These are phyloP conservation scores for Rauvolfia tetraphylla DNA, from an alignment of 257 asterid genomes.

Conservation along the genomic window DNA sequence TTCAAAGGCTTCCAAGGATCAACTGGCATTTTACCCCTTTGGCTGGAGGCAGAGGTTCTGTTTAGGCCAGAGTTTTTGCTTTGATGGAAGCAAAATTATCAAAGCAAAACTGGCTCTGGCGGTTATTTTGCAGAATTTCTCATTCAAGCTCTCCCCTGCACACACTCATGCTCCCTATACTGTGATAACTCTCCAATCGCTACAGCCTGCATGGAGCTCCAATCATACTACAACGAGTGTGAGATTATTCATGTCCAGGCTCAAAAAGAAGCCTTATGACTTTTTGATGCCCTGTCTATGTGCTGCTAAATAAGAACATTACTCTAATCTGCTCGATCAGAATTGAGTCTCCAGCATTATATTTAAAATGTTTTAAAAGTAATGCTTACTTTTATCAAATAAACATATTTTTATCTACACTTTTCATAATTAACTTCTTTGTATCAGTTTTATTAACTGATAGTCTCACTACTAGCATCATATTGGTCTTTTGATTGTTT, in stretches of 20 bases:
- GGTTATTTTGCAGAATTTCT: constrained; percentile 15
- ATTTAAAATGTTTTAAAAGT: too few species aligned
- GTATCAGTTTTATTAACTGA: too few species aligned
- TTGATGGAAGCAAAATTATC: constrained; percentile 15
- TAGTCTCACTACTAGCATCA: too few species aligned
- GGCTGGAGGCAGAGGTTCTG: constrained; percentile 16
- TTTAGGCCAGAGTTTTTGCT: constrained; percentile 19
- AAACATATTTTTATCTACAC: too few species aligned
- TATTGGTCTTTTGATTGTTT: too few species aligned
- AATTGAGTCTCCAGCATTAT: too few species aligned
- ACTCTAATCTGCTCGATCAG: too few species aligned
- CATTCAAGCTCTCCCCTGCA: constrained; percentile 13
- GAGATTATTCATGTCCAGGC: neutral
- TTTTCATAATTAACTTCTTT: too few species aligned
- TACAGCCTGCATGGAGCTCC: constrained; percentile 11
- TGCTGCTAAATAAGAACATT: too few species aligned
- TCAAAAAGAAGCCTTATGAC: too few species aligned
- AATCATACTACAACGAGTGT: neutral
- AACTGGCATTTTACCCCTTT: constrained; percentile 12
- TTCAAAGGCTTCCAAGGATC: constrained; percentile 10
- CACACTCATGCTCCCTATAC: constrained; percentile 15
- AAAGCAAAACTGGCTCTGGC: constrained; percentile 16
- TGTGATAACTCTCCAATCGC: constrained; percentile 4
- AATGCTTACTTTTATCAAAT: too few species aligned
- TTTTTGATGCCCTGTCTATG: too few species aligned